Percentiles rank a stretch among this genome's conserved stretches.
These are phyloP conservation scores for Ilyonectria mors-panacis DNA, from an alignment of 2,329 filamentous ascomycete genomes.

Conservation along the genomic window DNA sequence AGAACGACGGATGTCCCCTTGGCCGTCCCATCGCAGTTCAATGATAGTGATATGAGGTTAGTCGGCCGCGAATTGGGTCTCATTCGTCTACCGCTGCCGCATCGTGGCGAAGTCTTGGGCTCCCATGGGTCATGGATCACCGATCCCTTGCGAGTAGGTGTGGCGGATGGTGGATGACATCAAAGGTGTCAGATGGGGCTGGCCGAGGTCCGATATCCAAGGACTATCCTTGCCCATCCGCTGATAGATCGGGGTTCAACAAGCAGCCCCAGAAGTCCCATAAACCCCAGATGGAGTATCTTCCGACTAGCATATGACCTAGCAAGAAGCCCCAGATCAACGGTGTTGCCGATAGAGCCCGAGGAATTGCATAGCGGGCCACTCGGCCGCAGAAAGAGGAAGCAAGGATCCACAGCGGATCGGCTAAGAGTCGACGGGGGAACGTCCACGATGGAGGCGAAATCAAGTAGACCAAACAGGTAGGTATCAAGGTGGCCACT, in stretches of 20 bases:
- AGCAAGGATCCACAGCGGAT: neutral
- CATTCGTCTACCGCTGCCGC: neutral
- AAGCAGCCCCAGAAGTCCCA: neutral
- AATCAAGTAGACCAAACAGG: neutral
- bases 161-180: neutral
- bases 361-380: slow-evolving; percentile 22
- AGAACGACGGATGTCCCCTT: slow-evolving; percentile 9
- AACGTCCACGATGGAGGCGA: slow-evolving; percentile 4
- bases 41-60: slow-evolving; percentile 1
- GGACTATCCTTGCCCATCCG: neutral
- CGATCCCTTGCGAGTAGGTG: too few relatives aligned
- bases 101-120: neutral
- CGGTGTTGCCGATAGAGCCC: neutral
- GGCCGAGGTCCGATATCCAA: neutral
- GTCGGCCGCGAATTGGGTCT: neutral
- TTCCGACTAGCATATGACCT: slow-evolving; percentile 1
- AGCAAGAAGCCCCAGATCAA: neutral
- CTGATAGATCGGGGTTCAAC: neutral
- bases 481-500: neutral
- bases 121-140: neutral
- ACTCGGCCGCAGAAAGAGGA: neutral
- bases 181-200: neutral
- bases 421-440: slow-evolving; percentile 14
- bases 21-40: neutral
- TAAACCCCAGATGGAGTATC: neutral